Evolutionary conservation across 495 filamentous ascomycete species (phyloP).

Genomic region (Chaetomium cochliodes): DNA sequence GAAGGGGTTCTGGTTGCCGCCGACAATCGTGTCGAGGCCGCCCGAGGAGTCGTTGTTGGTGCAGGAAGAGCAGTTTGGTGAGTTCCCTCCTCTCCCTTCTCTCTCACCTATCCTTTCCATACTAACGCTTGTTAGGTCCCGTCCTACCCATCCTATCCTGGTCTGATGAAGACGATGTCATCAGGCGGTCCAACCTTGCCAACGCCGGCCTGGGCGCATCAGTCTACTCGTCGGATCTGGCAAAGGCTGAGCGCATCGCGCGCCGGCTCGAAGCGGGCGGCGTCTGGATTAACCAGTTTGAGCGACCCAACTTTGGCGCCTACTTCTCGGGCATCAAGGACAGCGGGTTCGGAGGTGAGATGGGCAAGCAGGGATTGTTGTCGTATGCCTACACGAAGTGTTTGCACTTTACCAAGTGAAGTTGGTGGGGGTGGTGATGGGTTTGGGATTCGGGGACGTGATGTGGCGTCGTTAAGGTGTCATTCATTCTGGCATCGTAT

Average conservation of each 20-base stretch:
- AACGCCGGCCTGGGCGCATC: conserved; percentile 59
- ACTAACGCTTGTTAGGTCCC: conserved; percentile 38
- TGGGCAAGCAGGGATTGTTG: conserved; percentile 57
- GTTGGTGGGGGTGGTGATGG: not conserved
- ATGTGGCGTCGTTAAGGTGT: not conserved
- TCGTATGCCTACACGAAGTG: conserved; percentile 60
- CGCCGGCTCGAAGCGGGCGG: conserved; percentile 52
- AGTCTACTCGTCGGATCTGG: conserved; percentile 56
- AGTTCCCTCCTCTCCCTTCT: conserved; percentile 14
- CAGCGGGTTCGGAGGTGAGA: conserved; percentile 64
- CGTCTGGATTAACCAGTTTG: conserved; percentile 59
- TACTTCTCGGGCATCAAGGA: conserved; percentile 66
- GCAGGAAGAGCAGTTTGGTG: conserved; percentile 53
- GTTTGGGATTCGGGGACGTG: not conserved
- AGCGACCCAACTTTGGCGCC: conserved; percentile 51
- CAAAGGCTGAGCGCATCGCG: conserved; percentile 51
- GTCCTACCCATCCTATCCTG: conserved; percentile 58
- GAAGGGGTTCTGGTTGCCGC: conserved; percentile 50
- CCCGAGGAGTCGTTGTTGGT: conserved; percentile 46
- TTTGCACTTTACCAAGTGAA: conserved; percentile 42
- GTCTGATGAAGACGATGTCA: conserved; percentile 57
- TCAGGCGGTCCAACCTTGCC: conserved; percentile 55
- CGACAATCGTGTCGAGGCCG: conserved; percentile 52
- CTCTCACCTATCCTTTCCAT: not conserved
- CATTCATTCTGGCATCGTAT: not conserved